Percentiles rank a stretch among this genome's conserved stretches.
Evolutionary conservation across 139 green algal species (phyloP).

Genomic region (Protoeuglena noctilucae): DNA sequence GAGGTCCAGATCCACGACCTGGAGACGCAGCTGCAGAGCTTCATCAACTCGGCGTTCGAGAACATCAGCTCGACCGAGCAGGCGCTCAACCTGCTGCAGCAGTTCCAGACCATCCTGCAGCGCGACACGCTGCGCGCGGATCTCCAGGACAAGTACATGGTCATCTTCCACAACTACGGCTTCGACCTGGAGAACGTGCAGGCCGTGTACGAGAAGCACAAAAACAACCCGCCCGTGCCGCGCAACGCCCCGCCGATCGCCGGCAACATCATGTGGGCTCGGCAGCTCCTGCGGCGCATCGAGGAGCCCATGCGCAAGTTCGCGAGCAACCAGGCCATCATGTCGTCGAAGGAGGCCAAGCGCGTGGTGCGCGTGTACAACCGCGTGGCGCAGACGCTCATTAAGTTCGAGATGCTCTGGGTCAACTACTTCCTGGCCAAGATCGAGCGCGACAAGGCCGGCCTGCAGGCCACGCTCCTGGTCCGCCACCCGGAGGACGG

Average conservation of each 20-base stretch:
- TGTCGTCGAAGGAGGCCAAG: slow-evolving; percentile 74
- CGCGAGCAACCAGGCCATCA: slow-evolving; percentile 48
- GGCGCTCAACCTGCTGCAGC: slow-evolving; percentile 63
- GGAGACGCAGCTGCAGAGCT: slow-evolving; percentile 69
- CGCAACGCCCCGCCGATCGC: slow-evolving; percentile 69
- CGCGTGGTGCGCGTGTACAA: slow-evolving; percentile 82
- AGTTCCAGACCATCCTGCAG: slow-evolving; percentile 73
- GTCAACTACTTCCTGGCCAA: slow-evolving; percentile 23
- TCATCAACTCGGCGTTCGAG: slow-evolving; percentile 72
- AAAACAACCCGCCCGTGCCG: slow-evolving; percentile 56
- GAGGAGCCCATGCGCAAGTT: slow-evolving; percentile 84
- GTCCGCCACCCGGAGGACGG: slow-evolving; percentile 60
- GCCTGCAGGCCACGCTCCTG: slow-evolving; percentile 63
- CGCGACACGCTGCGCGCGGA: slow-evolving; percentile 57
- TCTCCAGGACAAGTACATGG: slow-evolving; percentile 65
- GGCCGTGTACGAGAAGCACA: slow-evolving; percentile 78
- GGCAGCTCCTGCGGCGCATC: slow-evolving; percentile 76
- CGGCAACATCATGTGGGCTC: slow-evolving; percentile 77
- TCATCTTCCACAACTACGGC: slow-evolving; percentile 69
- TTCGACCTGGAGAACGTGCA: slow-evolving; percentile 72
- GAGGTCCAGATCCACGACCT: slow-evolving; percentile 89
- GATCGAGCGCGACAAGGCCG: slow-evolving; percentile 51
- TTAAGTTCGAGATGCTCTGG: slow-evolving; percentile 86
- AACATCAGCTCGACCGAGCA: slow-evolving; percentile 69
- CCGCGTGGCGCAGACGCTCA: slow-evolving; percentile 49